A percentile compares a stretch with the other conserved stretches of the same genome.
Evolutionary conservation across 179 eudicot genomes (phyloP).

Genomic region (Spergularia azorica): DNA sequence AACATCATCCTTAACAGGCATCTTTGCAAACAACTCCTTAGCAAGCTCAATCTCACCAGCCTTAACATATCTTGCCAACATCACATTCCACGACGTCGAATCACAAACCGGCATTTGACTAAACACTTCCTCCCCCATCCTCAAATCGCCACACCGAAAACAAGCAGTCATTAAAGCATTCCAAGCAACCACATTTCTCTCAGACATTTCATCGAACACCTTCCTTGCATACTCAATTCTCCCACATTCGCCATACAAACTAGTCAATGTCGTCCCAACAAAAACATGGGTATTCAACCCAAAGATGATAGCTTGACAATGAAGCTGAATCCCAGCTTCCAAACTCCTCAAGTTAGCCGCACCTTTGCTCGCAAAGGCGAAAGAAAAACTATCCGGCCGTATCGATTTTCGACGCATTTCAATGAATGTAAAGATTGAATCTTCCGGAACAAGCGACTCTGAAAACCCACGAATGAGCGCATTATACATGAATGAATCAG

Average conservation of each 20-base stretch:
- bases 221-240: slow-evolving; percentile 40
- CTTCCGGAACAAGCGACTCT: slow-evolving; percentile 43
- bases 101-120: slow-evolving; percentile 45
- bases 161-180: slow-evolving; percentile 61
- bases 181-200: slow-evolving; percentile 68
- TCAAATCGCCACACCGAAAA: slow-evolving; percentile 47
- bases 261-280: slow-evolving; percentile 67
- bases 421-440: slow-evolving; percentile 39
- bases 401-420: slow-evolving; percentile 43
- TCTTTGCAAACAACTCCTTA: slow-evolving; percentile 40
- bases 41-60: slow-evolving; percentile 53
- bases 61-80: slow-evolving; percentile 57
- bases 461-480: slow-evolving; percentile 61
- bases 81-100: slow-evolving; percentile 52
- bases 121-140: slow-evolving; percentile 42
- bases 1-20: slow-evolving; percentile 58
- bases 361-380: slow-evolving; percentile 55
- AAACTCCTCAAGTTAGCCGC: slow-evolving; percentile 49
- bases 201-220: slow-evolving; percentile 66
- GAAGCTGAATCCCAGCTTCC: slow-evolving; percentile 53
- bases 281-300: slow-evolving; percentile 56
- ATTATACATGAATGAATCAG: slow-evolving; percentile 71
- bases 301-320: slow-evolving; percentile 40
- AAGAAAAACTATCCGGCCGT: slow-evolving; percentile 61
- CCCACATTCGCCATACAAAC: slow-evolving; percentile 72